These are phyloP conservation scores for Exobasidium rhododendri DNA, from an alignment of 1,284 basidiomycete species.

Conservation along the genomic window DNA sequence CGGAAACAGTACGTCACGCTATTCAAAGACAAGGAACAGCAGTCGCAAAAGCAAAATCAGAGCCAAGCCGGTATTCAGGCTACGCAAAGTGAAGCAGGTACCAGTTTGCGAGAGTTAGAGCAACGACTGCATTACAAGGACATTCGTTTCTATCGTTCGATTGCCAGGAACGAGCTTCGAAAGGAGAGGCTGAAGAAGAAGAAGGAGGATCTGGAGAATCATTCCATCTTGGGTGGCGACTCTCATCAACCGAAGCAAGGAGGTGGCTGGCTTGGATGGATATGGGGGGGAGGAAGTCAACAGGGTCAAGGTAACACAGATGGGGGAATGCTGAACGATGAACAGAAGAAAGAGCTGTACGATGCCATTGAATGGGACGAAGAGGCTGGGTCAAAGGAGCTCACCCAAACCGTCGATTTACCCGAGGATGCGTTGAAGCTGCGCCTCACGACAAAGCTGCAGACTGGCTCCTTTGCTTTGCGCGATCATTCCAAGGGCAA, in stretches of 20 bases:
- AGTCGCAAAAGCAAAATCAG: conserved; percentile 35
- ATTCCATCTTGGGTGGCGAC: conserved; percentile 39
- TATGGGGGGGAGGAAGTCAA: conserved; percentile 37
- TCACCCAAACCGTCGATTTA: conserved; percentile 53
- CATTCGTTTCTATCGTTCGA: conserved; percentile 94
- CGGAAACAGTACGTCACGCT: conserved; percentile 76
- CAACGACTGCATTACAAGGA: conserved; percentile 86
- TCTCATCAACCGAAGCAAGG: conserved; percentile 58
- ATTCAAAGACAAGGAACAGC: conserved; percentile 70
- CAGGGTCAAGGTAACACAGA: conserved; percentile 29
- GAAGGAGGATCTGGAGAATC: conserved; percentile 54
- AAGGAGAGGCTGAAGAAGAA: conserved; percentile 64
- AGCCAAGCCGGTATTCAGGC: conserved; percentile 34
- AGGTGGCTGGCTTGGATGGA: conserved; percentile 51
- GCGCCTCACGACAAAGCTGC: conserved; percentile 64
- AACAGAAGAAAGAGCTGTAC: conserved; percentile 89
- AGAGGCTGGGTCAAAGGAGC: conserved; percentile 26
- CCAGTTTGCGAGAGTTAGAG: conserved; percentile 69
- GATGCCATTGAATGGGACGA: conserved; percentile 86
- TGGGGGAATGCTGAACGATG: conserved; percentile 73
- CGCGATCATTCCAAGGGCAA: conserved; percentile 36
- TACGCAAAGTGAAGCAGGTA: conserved; percentile 33
- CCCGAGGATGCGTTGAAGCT: conserved; percentile 80
- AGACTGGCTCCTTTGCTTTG: conserved; percentile 46
- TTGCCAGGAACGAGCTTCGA: conserved; percentile 81